These are phyloP conservation scores for Pleoardoris graminearum DNA, from an alignment of 2,329 filamentous ascomycete genomes.

Conservation along the genomic window DNA sequence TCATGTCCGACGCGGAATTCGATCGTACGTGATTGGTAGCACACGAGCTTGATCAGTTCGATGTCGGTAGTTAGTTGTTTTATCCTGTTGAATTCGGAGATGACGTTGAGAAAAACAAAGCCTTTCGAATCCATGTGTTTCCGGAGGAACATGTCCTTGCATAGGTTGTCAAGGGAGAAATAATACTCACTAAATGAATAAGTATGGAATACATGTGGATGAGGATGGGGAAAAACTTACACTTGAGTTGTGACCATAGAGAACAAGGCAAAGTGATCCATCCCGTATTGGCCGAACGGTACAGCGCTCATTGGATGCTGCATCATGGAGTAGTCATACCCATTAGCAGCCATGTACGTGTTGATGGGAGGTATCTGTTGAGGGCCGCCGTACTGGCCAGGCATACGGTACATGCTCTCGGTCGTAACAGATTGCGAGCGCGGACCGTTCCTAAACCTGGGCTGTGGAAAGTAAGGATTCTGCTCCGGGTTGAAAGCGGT, in stretches of 20 bases:
- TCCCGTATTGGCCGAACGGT: conserved; percentile 61
- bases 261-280: conserved; percentile 61
- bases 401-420: conserved; percentile 54
- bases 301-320: conserved; percentile 60
- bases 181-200: conserved; percentile 76
- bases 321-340: conserved; percentile 61
- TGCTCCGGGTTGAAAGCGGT: conserved; percentile 43
- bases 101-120: conserved; percentile 78
- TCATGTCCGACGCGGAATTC: conserved; percentile 78
- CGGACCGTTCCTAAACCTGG: conserved; percentile 53
- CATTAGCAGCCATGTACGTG: conserved; percentile 53
- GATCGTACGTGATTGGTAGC: conserved; percentile 70
- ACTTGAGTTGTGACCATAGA: conserved; percentile 64
- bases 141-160: conserved; percentile 88
- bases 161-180: conserved; percentile 92
- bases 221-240: conserved; percentile 42
- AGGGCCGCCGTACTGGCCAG: conserved; percentile 39
- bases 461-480: conserved; percentile 35
- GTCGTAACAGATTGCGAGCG: conserved; percentile 66
- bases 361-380: conserved; percentile 50
- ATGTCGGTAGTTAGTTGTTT: conserved; percentile 71
- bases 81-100: conserved; percentile 86
- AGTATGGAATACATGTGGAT: not conserved
- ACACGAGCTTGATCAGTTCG: conserved; percentile 74
- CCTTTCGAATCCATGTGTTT: conserved; percentile 94